phyloP scores from a whole-genome alignment of 2,329 filamentous ascomycete species.

The Fusarium liriodendri region DNA sequence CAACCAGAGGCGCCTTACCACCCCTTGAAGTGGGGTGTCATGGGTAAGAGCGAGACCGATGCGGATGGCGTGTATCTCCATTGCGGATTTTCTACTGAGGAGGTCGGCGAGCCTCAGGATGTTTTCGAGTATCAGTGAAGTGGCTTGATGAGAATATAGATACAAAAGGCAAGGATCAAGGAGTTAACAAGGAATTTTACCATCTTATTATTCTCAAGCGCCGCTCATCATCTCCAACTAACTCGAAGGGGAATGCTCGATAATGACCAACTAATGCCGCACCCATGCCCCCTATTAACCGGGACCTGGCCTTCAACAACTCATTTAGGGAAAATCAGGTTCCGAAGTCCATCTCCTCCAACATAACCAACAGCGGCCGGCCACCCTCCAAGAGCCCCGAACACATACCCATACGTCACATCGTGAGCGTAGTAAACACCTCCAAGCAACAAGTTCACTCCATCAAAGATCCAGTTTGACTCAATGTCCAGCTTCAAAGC shows the following conservation, averaged over 20 bases:
- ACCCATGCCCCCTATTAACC: neutral
- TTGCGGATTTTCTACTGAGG: slow-evolving; percentile 14
- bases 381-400: neutral
- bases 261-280: neutral
- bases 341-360: neutral
- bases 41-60: neutral
- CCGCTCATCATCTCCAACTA: neutral
- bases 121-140: neutral
- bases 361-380: neutral
- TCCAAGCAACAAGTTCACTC: neutral
- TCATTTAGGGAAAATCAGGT: neutral
- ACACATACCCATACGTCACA: neutral
- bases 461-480: neutral
- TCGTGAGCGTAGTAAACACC: neutral
- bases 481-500: neutral
- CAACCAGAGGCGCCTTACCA: neutral
- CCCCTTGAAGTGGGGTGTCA: slow-evolving; percentile 13
- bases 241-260: neutral
- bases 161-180: neutral
- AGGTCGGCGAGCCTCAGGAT: slow-evolving; percentile 1
- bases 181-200: neutral
- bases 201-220: neutral
- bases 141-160: neutral
- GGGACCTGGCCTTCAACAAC: neutral
- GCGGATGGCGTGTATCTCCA: neutral